Evolutionary conservation across 306 rosid species (phyloP), one percentile per base, ranked within the genome.

Genomic region (Sophora flavescens): DNA sequence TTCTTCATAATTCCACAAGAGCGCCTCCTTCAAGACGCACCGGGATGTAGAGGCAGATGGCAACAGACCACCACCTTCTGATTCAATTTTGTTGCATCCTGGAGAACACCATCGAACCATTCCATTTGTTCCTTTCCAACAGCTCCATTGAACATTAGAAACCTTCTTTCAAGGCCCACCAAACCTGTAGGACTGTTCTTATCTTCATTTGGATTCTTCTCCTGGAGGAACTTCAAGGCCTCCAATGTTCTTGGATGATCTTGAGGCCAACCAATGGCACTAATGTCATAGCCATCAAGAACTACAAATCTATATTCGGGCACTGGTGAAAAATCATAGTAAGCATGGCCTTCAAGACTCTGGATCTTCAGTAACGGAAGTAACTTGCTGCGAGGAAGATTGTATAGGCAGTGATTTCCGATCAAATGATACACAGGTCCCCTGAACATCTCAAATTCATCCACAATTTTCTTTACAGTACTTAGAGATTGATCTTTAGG

Each of bases 401-500:
- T 95, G 84, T 92, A 95, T 47, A 95, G 92, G 84, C 99, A 95
- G 76, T 95, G 99, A 68, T 95, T 95, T 61, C 99, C 99, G 65
- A 95, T 82, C 86, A 95, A 71, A 80, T 95, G 99, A 85, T 89
- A 87, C 44, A 88, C 89, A 1, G 86, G 85, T 64, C 97, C 97
- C 32, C 69, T 54, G 69, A 92, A 92, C 7, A 73, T 82, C 35
- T 87, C 87, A 50, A 92, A 92, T 80, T 90, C 91, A 12, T 63
- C 62, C 12, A 77, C 86, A 12, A 92, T 53, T 83, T 83, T 92
- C 68, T 82, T 84, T 36, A 92, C 93, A 14, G 93, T 77, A 36
- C 35, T 61, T 44, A 79, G 28, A 77, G 97, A 92, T 78, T 88
- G 90, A 63, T 90, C 91, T 73, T 87, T 88, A 2, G 97, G 97